Evolutionary conservation across 805 yeast species (phyloP), one percentile per base, ranked within the genome.

Genomic region (Lipomyces sp.): DNA sequence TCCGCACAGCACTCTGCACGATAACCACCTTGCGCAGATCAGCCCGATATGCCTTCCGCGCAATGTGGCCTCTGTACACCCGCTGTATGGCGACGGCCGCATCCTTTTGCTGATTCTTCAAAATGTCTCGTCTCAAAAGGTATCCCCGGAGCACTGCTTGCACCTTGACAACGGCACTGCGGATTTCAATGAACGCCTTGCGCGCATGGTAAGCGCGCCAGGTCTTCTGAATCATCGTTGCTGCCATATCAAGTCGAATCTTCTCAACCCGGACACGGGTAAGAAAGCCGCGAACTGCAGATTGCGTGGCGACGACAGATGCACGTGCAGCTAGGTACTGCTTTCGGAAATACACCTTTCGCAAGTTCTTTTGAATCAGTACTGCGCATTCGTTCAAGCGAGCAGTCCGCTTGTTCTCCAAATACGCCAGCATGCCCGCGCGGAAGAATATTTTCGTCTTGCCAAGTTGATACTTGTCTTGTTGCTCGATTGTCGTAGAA

Each of bases 381-480:
- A 81, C 82, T 4, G 96, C 96, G 40, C 95, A 82, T 45, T 73
- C 77, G 63, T 78, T 78, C 60, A 89, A 78, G 63, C 89, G 86
- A 56, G 84, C 86, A 29, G 89, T 73, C 68, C 97, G 81, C 64
- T 84, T 70, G 61, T 87, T 87, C 70, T 91, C 98, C 61, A 91
- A 75, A 57, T 81, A 82, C 3, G 97, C 98, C 67, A 91, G 75
- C 84, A 91, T 86, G 66, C 98, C 98, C 28, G 97, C 96, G 63
- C 95, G 84, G 74, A 91, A 87, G 73, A 91, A 91, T 51, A 91
- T 88, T 71, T 91, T 91, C 37, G 95, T 85, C 65, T 86, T 81
- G 71, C 98, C 98, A 53, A 86, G 76, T 70, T 90, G 96, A 68
- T 84, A 90, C 63, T 86, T 85, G 47, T 74, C 70, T 33, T 75